These are phyloP conservation scores for Thermochaetoides thermophila DNA, from an alignment of 495 filamentous ascomycete genomes.

Conservation along the genomic window DNA sequence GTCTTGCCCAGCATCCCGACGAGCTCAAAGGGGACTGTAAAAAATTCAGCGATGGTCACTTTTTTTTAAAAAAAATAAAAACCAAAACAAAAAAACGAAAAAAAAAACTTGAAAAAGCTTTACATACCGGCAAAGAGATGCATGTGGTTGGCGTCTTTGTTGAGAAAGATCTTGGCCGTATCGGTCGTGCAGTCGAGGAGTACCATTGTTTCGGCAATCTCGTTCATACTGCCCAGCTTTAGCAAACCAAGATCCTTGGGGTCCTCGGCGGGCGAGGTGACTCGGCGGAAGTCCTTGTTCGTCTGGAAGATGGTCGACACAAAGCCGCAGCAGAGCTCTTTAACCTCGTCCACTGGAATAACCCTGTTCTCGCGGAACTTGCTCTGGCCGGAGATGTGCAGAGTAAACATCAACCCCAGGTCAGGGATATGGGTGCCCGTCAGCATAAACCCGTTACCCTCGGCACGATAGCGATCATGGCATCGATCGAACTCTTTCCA, in stretches of 20 bases:
- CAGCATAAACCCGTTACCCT: conserved; percentile 37
- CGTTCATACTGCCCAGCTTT: conserved; percentile 22
- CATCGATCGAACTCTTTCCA: conserved; percentile 35
- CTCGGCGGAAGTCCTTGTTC: conserved; percentile 16
- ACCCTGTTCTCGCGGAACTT: conserved; percentile 28
- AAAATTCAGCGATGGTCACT: conserved; percentile 6
- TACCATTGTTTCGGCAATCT: conserved; percentile 31
- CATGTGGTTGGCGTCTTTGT: conserved; percentile 16
- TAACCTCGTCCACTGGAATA: conserved; percentile 30
- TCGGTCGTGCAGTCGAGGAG: conserved; percentile 28
- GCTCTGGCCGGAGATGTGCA: conserved; percentile 27
- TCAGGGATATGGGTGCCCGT: conserved; percentile 27
- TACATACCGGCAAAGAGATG: conserved; percentile 35
- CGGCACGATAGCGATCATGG: conserved; percentile 30
- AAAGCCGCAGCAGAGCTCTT: conserved; percentile 32
- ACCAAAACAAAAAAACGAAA: too few relatives aligned
- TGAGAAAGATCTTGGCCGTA: conserved; percentile 25
- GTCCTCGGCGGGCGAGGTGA: conserved; percentile 25
- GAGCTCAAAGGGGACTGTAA: conserved; percentile 34
- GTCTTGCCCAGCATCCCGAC: conserved; percentile 36
- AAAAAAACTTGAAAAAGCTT: background rate
- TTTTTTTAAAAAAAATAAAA: too few relatives aligned
- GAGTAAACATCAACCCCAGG: conserved; percentile 32
- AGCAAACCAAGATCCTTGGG: conserved; percentile 19
- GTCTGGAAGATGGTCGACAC: conserved; percentile 31